A percentile compares a stretch with the other conserved stretches of the same genome.
Conservation (phyloP, 1,284 basidiomycete species). For the Heliocybe sulcata region DNA sequence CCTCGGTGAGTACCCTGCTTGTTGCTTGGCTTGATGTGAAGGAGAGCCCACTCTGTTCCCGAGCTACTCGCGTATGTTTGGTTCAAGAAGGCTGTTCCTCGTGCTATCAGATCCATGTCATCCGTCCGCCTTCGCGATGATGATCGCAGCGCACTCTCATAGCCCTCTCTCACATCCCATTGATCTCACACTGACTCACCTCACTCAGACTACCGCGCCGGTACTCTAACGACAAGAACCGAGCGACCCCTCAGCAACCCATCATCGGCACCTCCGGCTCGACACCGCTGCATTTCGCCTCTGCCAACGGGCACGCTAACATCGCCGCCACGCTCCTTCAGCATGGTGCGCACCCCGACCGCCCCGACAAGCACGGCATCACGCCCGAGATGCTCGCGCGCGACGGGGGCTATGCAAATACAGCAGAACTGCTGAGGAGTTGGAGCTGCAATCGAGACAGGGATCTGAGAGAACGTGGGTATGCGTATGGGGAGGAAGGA, state of each 20-base stretch:
- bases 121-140: background rate
- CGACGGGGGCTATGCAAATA: constrained; percentile 59
- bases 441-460: constrained; percentile 55
- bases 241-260: constrained; percentile 44
- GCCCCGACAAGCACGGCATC: constrained; percentile 78
- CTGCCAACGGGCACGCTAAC: constrained; percentile 71
- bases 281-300: constrained; percentile 91
- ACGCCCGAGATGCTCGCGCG: constrained; percentile 72
- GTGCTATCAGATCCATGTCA: background rate
- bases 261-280: constrained; percentile 80
- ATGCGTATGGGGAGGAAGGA: too few relatives aligned
- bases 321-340: constrained; percentile 31
- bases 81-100: too few relatives aligned
- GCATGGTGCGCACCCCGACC: constrained; percentile 29
- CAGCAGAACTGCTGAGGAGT: constrained; percentile 47
- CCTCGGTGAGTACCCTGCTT: constrained; percentile 46
- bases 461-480: constrained; percentile 39
- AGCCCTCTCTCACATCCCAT: background rate
- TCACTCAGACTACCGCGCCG: constrained; percentile 68
- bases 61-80: too few relatives aligned
- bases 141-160: background rate
- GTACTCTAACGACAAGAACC: constrained; percentile 65
- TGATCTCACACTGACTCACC: constrained; percentile 33
- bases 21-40: too few relatives aligned
- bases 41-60: too few relatives aligned